Base-by-base conservation (phyloP, 805 yeast genomes). In the Yarrowia deformans region DNA sequence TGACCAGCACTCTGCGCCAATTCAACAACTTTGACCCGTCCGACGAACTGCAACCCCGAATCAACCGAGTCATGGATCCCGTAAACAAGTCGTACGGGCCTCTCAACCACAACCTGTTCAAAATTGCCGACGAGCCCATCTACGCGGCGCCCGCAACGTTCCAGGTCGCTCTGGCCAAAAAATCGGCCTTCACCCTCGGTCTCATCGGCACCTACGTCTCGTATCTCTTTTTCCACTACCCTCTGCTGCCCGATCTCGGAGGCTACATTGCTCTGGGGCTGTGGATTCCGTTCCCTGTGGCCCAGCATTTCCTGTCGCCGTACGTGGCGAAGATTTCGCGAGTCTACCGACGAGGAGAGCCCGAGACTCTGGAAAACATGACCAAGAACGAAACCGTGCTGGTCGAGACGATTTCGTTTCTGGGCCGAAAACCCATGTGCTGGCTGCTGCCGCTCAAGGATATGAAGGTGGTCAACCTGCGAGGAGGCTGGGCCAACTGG, bases 271-370 rank as follows among this genome's bases (percentile, higher is more conserved):
- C 56, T 16, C 23, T 63, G n/a, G 68, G 46, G 7, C n/a, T 48
- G 39, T 63, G 68, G 68, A 16, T 63, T 23, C 68, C 68, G 9
- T 63, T 63, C 18, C 56, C 68, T 8, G 18, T 49, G n/a, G 48
- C 68, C 9, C 19, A 12, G 9, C 55, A 64, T 4, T 69, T 34
- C 13, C 32, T 63, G 35, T 16, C 56, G 5, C 87, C 90, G 67
- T 89, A 89, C 72, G 97, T 91, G 39, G 81, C 90, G 2, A 80
- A 91, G 71, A 85, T 91, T 16, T 90, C 85, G 79, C 79, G 97
- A 55, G 80, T 91, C 29, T 91, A 90, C 75, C 87, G 87, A 73
- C 83, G 84, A 49, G 83, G 84, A 4, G 77, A 73, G 74, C 86
- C 88, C 0, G 93, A 90, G 75, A 87, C 90, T 0, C 79, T 86